Percentiles rank a stretch among this genome's conserved stretches.
Conservation (phyloP, 2,329 filamentous ascomycete species). For the Fusarium sp. region DNA sequence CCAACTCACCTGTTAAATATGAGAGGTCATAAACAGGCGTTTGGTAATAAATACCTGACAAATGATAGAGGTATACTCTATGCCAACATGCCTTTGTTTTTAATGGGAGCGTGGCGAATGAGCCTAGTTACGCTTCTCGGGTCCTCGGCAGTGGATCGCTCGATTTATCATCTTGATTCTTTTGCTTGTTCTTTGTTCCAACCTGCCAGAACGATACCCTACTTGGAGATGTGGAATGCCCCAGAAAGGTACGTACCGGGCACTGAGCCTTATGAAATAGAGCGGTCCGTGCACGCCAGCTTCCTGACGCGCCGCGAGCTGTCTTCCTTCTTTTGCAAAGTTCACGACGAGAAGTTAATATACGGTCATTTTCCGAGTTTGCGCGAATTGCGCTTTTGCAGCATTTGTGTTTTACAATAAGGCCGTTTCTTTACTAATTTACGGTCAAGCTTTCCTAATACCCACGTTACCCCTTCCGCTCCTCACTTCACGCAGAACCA, state of each 20-base stretch:
- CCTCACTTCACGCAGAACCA: not conserved
- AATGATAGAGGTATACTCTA: not conserved
- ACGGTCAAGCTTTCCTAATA: not conserved
- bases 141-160: not conserved
- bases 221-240: not conserved
- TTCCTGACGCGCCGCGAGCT: conserved; percentile 38
- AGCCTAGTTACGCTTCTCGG: not conserved
- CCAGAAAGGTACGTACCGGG: not conserved
- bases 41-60: not conserved
- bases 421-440: not conserved
- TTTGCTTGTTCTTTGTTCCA: not conserved
- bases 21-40: not conserved
- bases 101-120: not conserved
- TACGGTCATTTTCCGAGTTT: conserved; percentile 17
- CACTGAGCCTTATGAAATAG: conserved; percentile 7
- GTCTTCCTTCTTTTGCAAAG: conserved; percentile 19
- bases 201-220: not conserved
- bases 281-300: conserved; percentile 29
- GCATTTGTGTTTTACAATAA: conserved; percentile 2
- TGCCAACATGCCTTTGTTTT: not conserved
- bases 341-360: conserved; percentile 23
- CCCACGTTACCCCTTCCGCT: not conserved
- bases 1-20: not conserved
- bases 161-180: not conserved
- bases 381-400: conserved; percentile 22